A percentile compares a stretch with the other conserved stretches of the same genome.
Conservation (phyloP, 2,329 filamentous ascomycete genomes). For the Penicillium fuscoglaucum region DNA sequence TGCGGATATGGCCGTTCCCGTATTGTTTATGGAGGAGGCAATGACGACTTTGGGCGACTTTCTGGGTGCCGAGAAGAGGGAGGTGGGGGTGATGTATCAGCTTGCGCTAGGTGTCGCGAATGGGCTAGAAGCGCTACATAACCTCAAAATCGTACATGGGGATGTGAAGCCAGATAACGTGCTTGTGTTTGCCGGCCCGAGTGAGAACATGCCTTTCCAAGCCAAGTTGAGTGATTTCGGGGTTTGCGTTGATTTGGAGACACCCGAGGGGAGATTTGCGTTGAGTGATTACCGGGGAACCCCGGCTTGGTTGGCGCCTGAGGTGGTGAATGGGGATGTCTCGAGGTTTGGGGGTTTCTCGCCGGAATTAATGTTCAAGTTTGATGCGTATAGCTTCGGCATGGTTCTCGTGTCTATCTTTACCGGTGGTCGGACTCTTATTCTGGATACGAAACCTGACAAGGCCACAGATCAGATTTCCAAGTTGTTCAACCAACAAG, state of each 20-base stretch:
- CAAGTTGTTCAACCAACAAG: conserved; percentile 16
- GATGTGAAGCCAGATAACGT: conserved; percentile 35
- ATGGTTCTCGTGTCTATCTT: conserved; percentile 29
- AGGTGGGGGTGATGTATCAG: conserved; percentile 24
- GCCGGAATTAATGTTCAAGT: conserved; percentile 28
- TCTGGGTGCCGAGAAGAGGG: conserved; percentile 16
- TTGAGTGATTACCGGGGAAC: conserved; percentile 30
- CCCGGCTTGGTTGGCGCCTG: conserved; percentile 27
- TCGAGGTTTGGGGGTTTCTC: conserved; percentile 18
- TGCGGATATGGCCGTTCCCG: conserved; percentile 28
- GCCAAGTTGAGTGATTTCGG: conserved; percentile 35
- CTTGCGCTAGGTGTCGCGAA: conserved; percentile 26
- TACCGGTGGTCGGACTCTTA: conserved; percentile 15
- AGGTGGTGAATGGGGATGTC: conserved; percentile 15
- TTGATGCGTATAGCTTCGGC: conserved; percentile 32
- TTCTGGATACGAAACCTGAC: conserved; percentile 12
- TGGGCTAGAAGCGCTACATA: conserved; percentile 29
- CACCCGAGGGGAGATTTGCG: conserved; percentile 18
- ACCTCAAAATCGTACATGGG: conserved; percentile 29
- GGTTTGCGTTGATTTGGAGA: conserved; percentile 31
- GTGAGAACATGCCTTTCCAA: conserved; percentile 24
- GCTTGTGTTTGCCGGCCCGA: conserved; percentile 26
- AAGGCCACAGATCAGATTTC: conserved; percentile 16
- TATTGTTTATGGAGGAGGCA: conserved; percentile 31
- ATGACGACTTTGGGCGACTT: conserved; percentile 30